These are phyloP conservation scores for Diplodia sapinea DNA, from an alignment of 2,329 filamentous ascomycete species.

Conservation along the genomic window DNA sequence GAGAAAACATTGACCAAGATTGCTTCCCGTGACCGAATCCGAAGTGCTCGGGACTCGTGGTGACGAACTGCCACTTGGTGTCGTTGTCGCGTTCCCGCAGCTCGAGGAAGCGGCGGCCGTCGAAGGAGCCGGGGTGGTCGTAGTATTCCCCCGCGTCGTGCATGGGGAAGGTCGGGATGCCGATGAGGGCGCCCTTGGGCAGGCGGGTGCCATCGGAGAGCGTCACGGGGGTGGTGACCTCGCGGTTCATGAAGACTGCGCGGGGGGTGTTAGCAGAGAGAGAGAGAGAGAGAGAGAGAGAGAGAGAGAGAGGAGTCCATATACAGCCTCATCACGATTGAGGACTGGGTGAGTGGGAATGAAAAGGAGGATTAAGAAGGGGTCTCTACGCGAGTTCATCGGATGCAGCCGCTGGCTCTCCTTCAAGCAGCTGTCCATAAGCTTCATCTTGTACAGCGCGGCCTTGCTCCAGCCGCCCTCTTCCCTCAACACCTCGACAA, in stretches of 20 bases:
- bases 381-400: background rate
- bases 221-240: background rate
- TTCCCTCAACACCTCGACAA: slow-evolving; percentile 17
- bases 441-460: slow-evolving; percentile 44
- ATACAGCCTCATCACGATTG: too few species aligned
- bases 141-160: background rate
- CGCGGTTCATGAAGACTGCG: slow-evolving; percentile 4
- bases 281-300: too few species aligned
- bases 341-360: background rate
- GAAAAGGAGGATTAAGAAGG: slow-evolving; percentile 36
- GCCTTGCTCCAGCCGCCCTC: slow-evolving; percentile 6
- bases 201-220: slow-evolving; percentile 18
- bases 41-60: background rate
- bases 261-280: too few species aligned
- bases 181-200: slow-evolving; percentile 15
- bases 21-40: slow-evolving; percentile 35
- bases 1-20: slow-evolving; percentile 12
- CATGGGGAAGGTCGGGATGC: slow-evolving; percentile 9
- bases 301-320: background rate
- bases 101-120: slow-evolving; percentile 15
- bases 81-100: background rate
- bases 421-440: slow-evolving; percentile 52
- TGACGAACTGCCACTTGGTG: slow-evolving; percentile 31
- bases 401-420: slow-evolving; percentile 43
- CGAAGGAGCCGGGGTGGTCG: background rate